Base-by-base conservation (phyloP, 257 asterid species). In the Lantana camara region DNA sequence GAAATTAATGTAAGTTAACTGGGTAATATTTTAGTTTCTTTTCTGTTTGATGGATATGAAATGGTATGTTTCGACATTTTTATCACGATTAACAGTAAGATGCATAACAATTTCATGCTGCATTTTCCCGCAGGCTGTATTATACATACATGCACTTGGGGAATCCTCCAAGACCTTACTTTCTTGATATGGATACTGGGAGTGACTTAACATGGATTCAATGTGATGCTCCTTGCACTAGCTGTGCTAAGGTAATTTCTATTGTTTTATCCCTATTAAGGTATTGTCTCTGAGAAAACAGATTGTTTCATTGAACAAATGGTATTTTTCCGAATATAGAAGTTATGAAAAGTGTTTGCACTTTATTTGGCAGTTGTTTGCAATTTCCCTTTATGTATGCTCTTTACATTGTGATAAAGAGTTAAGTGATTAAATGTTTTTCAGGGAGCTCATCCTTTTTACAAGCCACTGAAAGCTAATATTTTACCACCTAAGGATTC, bases 201-300 rank as follows among this genome's bases (percentile, higher is more conserved):
- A 89, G 95, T 74, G 95, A 84, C 67, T 63, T 89, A 56, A 89
- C 95, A 29, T 89, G 96, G 96, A 69, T 89, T 53, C 96, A 86
- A 47, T 89, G 96, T 67, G 96, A 89, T 84, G 96, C 95, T 54
- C 96, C 96, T 22, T 89, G 96, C 72, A 38, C 83, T 67, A 86
- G 92, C 63, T 89, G 96, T 63, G 88, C 89, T 60, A 84, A 82
- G 95, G 95, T 86, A 72, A 61, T 40, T 46, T 52, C 37, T 55
- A 0, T 42, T 32, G 35, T 19, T 29, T 64, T 12, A 44, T 13
- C 29, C 30, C 12, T 32, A 48, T 38, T 17, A 32, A 40, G 15
- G 23, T 38, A 41, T 23, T 14, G 56, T 29, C 45, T 61, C 20
- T 20, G 0, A 12, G 7, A 29, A 29, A 20, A 47, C 10, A 17